Base-by-base conservation (phyloP, 768 basidiomycete species). In the Russula olivacea region DNA sequence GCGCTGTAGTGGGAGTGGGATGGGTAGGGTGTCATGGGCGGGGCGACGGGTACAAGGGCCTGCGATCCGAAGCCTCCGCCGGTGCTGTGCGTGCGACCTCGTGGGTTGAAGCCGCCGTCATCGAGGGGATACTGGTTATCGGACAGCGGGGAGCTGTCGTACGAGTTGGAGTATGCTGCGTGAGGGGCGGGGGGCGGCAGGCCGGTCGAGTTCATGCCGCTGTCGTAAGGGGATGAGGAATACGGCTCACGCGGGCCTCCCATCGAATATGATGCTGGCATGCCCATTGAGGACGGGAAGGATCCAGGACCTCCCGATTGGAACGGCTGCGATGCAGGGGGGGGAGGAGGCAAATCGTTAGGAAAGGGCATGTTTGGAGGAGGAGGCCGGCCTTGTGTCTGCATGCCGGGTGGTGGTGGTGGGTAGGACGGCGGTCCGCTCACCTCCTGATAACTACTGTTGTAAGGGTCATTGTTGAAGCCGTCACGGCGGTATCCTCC, bases 91-190 rank as follows among this genome's bases (percentile, higher is more conserved):
- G 67, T 45, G 38, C 67, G 67, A 14, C 53, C 56, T 10, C 59
- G 65, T 15, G 48, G 10, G 4, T 6, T 19, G 32, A 47, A 40
- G 30, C 55, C 55, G 30, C 55, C 55, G 2, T 67, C 67, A 15
- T 66, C 65, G 15, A 66, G 50, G 0, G 58, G 56, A 50, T 56
- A 57, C 32, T 60, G 66, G 47, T 28, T 53, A 25, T 68, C 67
- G 6, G 49, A 41, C 40, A 67, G 52, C 8, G 67, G 68, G 34
- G 68, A 68, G 53, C 58, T 59, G n/a, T 64, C 63, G 55, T 48
- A 67, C 14, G 68, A 65, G 23, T 58, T 60, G 2, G 58, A 36
- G 43, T 61, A 64, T 17, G 54, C 53, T 56, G 63, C 43, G 4
- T 8, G 23, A 15, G n/a, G n/a, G 10, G 54, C 14, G n/a, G 19